Evolutionary conservation across 805 yeast species (phyloP).

Genomic region (Candida lessepsii): DNA sequence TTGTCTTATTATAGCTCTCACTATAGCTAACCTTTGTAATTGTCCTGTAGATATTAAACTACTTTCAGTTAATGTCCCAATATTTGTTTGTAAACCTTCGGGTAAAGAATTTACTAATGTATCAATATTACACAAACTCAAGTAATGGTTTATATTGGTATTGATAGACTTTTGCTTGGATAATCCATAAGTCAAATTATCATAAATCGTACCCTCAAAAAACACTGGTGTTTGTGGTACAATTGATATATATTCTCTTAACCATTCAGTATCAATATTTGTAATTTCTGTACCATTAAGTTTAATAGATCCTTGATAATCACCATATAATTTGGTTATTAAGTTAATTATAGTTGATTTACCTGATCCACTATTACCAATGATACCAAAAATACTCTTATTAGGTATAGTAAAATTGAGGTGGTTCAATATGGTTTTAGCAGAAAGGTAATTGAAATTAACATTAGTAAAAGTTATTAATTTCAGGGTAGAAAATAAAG

Average conservation of each 20-base stretch:
- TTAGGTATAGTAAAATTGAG: conserved; percentile 42
- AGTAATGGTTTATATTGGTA: conserved; percentile 36
- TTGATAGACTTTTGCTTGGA: conserved; percentile 18
- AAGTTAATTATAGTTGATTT: conserved; percentile 74
- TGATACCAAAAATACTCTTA: conserved; percentile 60
- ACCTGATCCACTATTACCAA: conserved; percentile 90
- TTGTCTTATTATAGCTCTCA: conserved; percentile 69
- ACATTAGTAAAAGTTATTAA: no score
- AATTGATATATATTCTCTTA: conserved; percentile 57
- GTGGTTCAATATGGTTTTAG: conserved; percentile 33
- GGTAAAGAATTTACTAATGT: conserved; percentile 57
- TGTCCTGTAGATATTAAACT: conserved; percentile 83
- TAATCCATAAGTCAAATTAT: conserved; percentile 68
- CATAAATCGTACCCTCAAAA: conserved; percentile 70
- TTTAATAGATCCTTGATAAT: conserved; percentile 37
- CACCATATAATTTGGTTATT: conserved; percentile 52
- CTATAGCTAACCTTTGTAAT: conserved; percentile 79
- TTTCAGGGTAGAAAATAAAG: no score
- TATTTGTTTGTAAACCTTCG: conserved; percentile 54
- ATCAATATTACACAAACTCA: conserved; percentile 48
- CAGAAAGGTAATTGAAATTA: conserved; percentile 50
- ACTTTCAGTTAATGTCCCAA: conserved; percentile 41
- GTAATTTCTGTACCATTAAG: conserved; percentile 46
- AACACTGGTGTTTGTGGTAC: conserved; percentile 76
- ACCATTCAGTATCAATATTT: conserved; percentile 41